Evolutionary conservation across 306 rosid species (phyloP).

Genomic region (Cicer yamashitae): DNA sequence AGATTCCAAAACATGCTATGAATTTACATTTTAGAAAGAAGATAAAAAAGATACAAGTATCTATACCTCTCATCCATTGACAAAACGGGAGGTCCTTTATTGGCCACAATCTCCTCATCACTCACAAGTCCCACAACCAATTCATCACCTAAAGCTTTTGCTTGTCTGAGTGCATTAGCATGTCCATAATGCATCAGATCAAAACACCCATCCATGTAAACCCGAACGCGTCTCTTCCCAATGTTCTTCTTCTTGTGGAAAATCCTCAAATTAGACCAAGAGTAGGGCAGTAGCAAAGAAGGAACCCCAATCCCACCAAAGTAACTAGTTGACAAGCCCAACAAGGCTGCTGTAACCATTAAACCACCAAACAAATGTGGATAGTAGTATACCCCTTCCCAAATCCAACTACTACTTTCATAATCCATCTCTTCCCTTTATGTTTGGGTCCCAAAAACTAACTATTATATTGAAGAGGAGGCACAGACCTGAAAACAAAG

Average conservation of each 20-base stretch:
- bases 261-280: slow-evolving; percentile 76
- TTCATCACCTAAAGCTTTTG: slow-evolving; percentile 95
- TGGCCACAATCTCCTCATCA: slow-evolving; percentile 88
- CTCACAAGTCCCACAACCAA: slow-evolving; percentile 90
- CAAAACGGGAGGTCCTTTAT: slow-evolving; percentile 96
- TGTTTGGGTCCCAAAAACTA: slow-evolving; percentile 36
- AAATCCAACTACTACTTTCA: slow-evolving; percentile 80
- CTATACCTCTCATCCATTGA: slow-evolving; percentile 87
- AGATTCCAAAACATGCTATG: slow-evolving; percentile 22
- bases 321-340: slow-evolving; percentile 88
- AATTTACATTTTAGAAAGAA: neutral
- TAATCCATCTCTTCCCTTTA: slow-evolving; percentile 61
- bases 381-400: slow-evolving; percentile 87
- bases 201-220: slow-evolving; percentile 98
- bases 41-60: neutral
- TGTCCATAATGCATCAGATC: slow-evolving; percentile 99
- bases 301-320: slow-evolving; percentile 84
- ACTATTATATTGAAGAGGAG: slow-evolving; percentile 59
- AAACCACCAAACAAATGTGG: slow-evolving; percentile 91
- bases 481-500: slow-evolving; percentile 60
- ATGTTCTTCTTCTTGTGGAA: slow-evolving; percentile 71
- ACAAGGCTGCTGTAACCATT: slow-evolving; percentile 96
- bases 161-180: slow-evolving; percentile 98
- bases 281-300: slow-evolving; percentile 52
- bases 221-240: slow-evolving; percentile 80